Evolutionary conservation across 768 basidiomycete species (phyloP).

Genomic region (Imleria badia): DNA sequence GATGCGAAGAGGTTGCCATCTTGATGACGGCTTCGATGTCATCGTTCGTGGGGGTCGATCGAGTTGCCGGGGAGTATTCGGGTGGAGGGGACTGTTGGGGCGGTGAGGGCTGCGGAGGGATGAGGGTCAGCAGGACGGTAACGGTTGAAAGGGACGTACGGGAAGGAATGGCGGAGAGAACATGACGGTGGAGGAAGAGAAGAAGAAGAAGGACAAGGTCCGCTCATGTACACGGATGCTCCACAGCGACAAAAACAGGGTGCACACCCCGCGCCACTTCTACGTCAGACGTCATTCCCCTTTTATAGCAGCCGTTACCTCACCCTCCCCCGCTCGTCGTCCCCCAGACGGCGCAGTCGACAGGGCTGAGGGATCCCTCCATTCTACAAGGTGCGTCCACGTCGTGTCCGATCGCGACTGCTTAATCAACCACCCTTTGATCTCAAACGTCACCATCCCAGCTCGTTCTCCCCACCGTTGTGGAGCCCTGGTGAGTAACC

Average conservation of each 20-base stretch:
- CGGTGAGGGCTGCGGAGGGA: conserved; percentile 11
- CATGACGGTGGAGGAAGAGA: conserved; percentile 16
- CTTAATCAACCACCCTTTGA: too few species aligned
- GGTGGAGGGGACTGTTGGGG: conserved; percentile 5
- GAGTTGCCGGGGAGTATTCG: not conserved
- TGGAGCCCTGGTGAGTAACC: not conserved
- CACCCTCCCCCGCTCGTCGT: conserved; percentile 5
- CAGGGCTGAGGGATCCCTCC: conserved; percentile 3
- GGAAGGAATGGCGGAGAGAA: conserved; percentile 9
- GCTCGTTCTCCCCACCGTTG: not conserved
- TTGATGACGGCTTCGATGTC: conserved; percentile 93
- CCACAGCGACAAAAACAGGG: conserved; percentile 37
- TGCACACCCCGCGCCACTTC: conserved; percentile 33
- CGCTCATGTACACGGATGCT: conserved; percentile 32
- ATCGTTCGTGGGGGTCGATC: conserved; percentile 59
- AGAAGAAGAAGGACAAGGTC: conserved; percentile 11
- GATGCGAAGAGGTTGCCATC: conserved; percentile 76
- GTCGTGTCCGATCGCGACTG: not conserved
- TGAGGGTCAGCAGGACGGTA: not conserved
- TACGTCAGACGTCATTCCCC: conserved; percentile 34
- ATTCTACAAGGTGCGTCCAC: not conserved
- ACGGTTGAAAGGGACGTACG: not conserved
- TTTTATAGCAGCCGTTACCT: conserved; percentile 11
- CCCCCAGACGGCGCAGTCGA: not conserved
- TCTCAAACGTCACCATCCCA: too few species aligned